Evolutionary conservation across 169 alveolate genomes (phyloP).

Genomic region (Plasmodium berghei): DNA sequence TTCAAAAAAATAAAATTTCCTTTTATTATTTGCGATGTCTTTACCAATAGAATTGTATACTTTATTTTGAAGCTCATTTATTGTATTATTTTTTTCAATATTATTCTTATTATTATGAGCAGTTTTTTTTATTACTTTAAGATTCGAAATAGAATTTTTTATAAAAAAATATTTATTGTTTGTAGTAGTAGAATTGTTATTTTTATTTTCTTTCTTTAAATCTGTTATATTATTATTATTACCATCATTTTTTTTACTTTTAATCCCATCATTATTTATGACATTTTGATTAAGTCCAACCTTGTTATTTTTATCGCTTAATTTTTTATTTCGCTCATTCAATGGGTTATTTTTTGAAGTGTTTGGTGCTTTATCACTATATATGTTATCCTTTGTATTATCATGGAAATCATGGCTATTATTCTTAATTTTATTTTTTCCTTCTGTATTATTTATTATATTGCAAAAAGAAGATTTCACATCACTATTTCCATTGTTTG

Average conservation of each 20-base stretch:
- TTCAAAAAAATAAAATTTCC: constrained; percentile 62
- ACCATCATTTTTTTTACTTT: background rate
- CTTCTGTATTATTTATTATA: too few species aligned
- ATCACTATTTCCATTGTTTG: background rate
- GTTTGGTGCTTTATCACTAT: background rate
- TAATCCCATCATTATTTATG: background rate
- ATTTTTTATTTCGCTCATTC: too few species aligned
- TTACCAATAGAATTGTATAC: background rate
- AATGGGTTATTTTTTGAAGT: background rate
- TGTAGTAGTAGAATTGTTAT: background rate
- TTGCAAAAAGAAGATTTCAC: background rate
- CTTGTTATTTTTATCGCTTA: background rate
- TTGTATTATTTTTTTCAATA: background rate
- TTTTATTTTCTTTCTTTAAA: background rate
- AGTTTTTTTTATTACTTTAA: constrained; percentile 40
- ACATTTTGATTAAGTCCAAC: background rate
- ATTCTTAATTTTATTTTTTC: background rate
- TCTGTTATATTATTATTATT: background rate
- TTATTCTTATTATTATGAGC: background rate
- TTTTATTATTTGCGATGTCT: constrained; percentile 12
- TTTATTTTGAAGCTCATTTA: background rate
- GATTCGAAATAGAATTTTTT: constrained; percentile 60
- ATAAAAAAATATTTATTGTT: constrained; percentile 61
- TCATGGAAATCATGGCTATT: background rate
- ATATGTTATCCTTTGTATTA: background rate